Conservation (phyloP, 768 basidiomycete genomes). For the Tephrocybe sp. region DNA sequence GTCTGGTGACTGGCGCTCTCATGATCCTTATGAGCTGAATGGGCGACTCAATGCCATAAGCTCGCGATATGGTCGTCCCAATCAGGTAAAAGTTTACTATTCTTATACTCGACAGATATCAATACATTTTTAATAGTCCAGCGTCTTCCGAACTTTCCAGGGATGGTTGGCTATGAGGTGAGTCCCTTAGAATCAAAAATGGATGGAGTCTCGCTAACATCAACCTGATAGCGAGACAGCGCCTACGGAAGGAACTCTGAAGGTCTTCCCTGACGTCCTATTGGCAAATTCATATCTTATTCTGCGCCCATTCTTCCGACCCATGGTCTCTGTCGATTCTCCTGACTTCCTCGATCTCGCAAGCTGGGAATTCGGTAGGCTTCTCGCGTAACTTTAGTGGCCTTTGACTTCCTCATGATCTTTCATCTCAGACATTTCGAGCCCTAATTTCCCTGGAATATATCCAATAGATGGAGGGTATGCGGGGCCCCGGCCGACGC, state of each 20-base stretch:
- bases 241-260: conserved; percentile 66
- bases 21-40: conserved; percentile 65
- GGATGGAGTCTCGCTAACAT: neutral
- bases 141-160: conserved; percentile 63
- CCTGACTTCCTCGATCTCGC: conserved; percentile 43
- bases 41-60: conserved; percentile 57
- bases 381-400: neutral
- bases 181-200: neutral
- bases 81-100: conserved; percentile 33
- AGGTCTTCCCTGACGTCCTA: conserved; percentile 63
- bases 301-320: conserved; percentile 74
- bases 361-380: conserved; percentile 52
- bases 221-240: conserved; percentile 49
- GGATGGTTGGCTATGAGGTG: conserved; percentile 77
- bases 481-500: conserved; percentile 46
- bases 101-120: neutral
- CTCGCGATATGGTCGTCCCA: conserved; percentile 59
- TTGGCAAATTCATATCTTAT: conserved; percentile 72
- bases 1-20: conserved; percentile 55
- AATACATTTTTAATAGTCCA: conserved; percentile 29
- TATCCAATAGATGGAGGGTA: conserved; percentile 34
- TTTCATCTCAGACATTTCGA: conserved; percentile 36
- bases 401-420: conserved; percentile 1
- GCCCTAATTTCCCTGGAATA: conserved; percentile 53
- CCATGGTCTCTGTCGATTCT: conserved; percentile 35